These are phyloP conservation scores for Cyberlindnera subsufficiens DNA, from an alignment of 805 yeast genomes.

Conservation along the genomic window DNA sequence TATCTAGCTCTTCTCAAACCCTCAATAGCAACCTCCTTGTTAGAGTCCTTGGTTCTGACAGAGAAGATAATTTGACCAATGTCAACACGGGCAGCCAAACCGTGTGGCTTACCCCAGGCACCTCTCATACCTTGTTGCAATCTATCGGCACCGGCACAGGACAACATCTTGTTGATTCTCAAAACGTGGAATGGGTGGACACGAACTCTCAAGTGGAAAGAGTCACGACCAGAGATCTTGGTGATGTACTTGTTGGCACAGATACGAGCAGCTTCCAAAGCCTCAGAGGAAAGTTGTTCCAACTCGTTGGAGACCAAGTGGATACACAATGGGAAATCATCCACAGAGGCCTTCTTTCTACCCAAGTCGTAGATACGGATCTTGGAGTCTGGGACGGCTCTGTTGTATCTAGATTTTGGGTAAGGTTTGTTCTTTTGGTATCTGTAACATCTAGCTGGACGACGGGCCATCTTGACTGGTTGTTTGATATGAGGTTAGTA, in stretches of 20 bases:
- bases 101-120: conserved; percentile 99
- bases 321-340: conserved; percentile 96
- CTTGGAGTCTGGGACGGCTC: conserved; percentile 99
- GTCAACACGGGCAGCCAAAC: conserved; percentile 98
- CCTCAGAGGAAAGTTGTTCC: conserved; percentile 99
- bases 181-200: conserved; percentile 99
- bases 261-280: conserved; percentile 99
- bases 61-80: conserved; percentile 98
- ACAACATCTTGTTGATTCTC: conserved; percentile 99
- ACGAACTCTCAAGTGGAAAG: conserved; percentile 99
- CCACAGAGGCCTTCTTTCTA: conserved; percentile 99
- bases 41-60: conserved; percentile 95
- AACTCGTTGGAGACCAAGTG: conserved; percentile 99
- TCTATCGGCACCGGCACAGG: conserved; percentile 99
- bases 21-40: conserved; percentile 97
- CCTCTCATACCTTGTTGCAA: conserved; percentile 99
- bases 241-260: conserved; percentile 99
- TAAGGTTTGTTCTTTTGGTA: conserved; percentile 99
- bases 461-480: conserved; percentile 90
- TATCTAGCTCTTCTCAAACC: conserved; percentile 99
- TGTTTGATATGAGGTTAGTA: conserved; percentile 1
- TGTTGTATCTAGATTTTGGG: conserved; percentile 99
- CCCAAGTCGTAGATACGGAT: conserved; percentile 99
- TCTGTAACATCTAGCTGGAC: conserved; percentile 99
- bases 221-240: conserved; percentile 95